Evolutionary conservation across 2,329 filamentous ascomycete species (phyloP).

Genomic region (Neonectria coccinea): DNA sequence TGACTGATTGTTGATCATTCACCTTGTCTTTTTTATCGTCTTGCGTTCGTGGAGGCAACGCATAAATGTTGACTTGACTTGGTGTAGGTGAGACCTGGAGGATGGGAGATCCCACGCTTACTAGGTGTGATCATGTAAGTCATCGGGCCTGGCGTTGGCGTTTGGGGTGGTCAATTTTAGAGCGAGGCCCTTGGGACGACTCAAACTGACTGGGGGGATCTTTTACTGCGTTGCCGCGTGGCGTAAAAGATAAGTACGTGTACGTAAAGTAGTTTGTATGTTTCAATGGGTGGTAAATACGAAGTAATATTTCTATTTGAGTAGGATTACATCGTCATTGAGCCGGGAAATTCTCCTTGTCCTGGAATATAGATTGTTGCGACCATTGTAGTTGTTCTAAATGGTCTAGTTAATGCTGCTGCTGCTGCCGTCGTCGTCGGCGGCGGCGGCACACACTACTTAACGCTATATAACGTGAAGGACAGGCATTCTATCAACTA

Average conservation of each 20-base stretch:
- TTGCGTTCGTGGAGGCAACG: neutral
- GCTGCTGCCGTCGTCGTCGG: too few species aligned
- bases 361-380: too few species aligned
- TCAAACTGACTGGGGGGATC: neutral
- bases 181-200: neutral
- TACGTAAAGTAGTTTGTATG: neutral
- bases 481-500: too few species aligned
- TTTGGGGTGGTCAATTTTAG: neutral
- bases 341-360: too few species aligned
- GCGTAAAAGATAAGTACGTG: neutral
- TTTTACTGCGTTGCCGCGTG: neutral
- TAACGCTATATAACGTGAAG: too few species aligned
- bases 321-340: too few species aligned
- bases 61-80: slow-evolving; percentile 20
- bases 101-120: neutral
- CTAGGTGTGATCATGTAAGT: neutral
- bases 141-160: neutral
- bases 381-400: too few species aligned
- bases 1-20: slow-evolving; percentile 39
- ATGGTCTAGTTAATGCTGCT: too few species aligned
- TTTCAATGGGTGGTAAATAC: neutral
- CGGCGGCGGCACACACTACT: too few species aligned
- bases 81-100: slow-evolving; percentile 10
- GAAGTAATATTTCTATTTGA: neutral
- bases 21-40: too few species aligned